phyloP scores from a whole-genome alignment of 345 rosid species.

The Arabidopsis thaliana region TAIR10.1 NC_003076.8:24502501-24503000 shows the following conservation, averaged over 20 bases:
- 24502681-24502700: constrained; percentile 32
- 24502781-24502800: constrained; percentile 36
- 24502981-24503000: constrained; percentile 55
- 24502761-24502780: constrained; percentile 48
- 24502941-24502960: not conserved
- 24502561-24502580: constrained; percentile 20
- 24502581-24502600: constrained; percentile 13
- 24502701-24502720: constrained; percentile 9
- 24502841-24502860: constrained; percentile 39
- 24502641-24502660: constrained; percentile 12
- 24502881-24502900: not conserved
- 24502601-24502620: constrained; percentile 27
- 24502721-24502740: constrained; percentile 20
- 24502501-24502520: constrained; percentile 34
- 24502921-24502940: constrained; percentile 2
- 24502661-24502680: constrained; percentile 26
- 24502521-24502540: not conserved
- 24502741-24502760: constrained; percentile 37
- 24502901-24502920: not conserved
- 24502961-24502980: constrained; percentile 22
- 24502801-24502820: constrained; percentile 26
- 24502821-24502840: constrained; percentile 35
- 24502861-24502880: not conserved
- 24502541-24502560: constrained; percentile 26
- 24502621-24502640: constrained; percentile 23